These are phyloP conservation scores for Dioscorea cayenensis DNA, from an alignment of 116 monocot genomes.

Conservation along the genomic window DNA sequence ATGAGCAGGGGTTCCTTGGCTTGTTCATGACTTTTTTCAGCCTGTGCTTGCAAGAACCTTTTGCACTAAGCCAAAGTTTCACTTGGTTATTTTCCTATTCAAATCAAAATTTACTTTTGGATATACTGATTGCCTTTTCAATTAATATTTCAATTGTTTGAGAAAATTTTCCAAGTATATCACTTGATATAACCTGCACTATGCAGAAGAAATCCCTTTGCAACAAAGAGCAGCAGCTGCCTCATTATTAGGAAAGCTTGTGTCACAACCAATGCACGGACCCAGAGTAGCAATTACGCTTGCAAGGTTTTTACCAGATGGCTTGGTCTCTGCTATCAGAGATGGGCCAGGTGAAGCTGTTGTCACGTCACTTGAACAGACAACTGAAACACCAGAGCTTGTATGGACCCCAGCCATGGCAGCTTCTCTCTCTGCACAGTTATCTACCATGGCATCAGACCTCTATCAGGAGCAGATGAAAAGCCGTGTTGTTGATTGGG, in stretches of 20 bases:
- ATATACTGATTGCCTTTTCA: neutral
- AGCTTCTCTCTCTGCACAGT: constrained; percentile 90
- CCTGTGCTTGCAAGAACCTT: too few relatives aligned
- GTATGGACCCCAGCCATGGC: constrained; percentile 99
- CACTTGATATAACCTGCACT: neutral
- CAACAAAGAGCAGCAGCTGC: constrained; percentile 96
- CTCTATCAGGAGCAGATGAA: constrained; percentile 95
- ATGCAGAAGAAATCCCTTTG: constrained; percentile 88
- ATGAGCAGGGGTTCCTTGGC: too few relatives aligned
- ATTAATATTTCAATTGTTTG: neutral
- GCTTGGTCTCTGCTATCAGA: constrained; percentile 81
- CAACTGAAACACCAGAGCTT: constrained; percentile 99
- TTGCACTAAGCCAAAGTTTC: too few relatives aligned
- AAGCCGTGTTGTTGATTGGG: constrained; percentile 90
- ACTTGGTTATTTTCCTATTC: too few relatives aligned
- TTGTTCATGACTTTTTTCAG: too few relatives aligned
- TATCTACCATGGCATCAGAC: constrained; percentile 94
- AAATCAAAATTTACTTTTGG: neutral
- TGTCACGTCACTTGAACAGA: constrained; percentile 76
- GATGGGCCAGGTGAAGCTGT: constrained; percentile 98
- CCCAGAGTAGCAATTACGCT: constrained; percentile 94
- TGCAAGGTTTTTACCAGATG: constrained; percentile 96
- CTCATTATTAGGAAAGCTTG: constrained; percentile 87
- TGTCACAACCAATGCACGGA: constrained; percentile 98
- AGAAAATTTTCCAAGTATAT: neutral